Evolutionary conservation across 192 early-diverging fungal genomes (phyloP), one percentile per base, ranked within the genome.

Genomic region (Diversispora epigaea): DNA sequence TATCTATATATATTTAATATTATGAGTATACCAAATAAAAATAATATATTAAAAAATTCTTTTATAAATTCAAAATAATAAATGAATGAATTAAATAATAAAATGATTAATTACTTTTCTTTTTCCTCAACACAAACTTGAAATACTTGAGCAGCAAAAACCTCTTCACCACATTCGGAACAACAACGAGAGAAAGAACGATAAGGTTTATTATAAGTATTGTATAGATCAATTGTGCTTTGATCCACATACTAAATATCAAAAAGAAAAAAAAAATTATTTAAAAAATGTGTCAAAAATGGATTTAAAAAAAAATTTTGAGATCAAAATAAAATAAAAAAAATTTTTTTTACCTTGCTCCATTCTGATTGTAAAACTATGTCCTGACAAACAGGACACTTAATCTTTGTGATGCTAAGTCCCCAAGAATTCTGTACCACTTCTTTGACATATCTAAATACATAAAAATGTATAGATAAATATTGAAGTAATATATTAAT

Each of bases 361-460:
- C 87, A 88, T 79, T 88, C 87, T 21, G 77, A 58, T 25, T 83
- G 79, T 49, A 84, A 75, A 41, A 88, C 80, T n/a, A 52, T 40
- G 10, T 80, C 82, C 60, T 82, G 84, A 67, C 87, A 88, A 12
- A 88, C 87, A 54, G 87, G 87, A 66, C 87, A 88, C 57, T 80
- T 85, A 71, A 88, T 85, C 57, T 81, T 81, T 12, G 85, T 88
- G n/a, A 86, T 79, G 61, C 78, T 77, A 12, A 88, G 79, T 19
- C 87, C 87, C 87, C 87, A 88, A 19, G 87, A 88, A 69, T 81
- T 83, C 45, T 78, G 83, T 49, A 88, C 86, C 4, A 86, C 84
- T 68, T 88, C 85, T 40, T 79, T 83, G 21, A 88, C 81, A 70
- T 88, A 88, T 68, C 78, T 85, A 75, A 14, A 64, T 7, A 56